Base-by-base conservation (phyloP, 768 basidiomycete species). In the Cystofilobasidium capitatum region DNA sequence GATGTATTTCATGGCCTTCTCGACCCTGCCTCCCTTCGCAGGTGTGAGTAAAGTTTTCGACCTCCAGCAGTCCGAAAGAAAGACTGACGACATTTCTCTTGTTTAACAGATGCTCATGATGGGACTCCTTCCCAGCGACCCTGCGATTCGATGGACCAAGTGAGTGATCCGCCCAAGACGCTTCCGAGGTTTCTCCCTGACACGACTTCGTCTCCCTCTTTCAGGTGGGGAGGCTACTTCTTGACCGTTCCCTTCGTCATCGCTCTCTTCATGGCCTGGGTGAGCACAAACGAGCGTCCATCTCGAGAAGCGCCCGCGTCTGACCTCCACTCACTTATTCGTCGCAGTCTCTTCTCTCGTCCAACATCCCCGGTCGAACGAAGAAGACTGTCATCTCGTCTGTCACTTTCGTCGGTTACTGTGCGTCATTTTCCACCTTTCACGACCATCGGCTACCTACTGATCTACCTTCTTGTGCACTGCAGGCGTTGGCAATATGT, bases 301-400 rank as follows among this genome's bases (percentile, higher is more conserved):
- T n/a, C n/a, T n/a, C n/a, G n/a, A n/a, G n/a, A n/a, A n/a, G n/a
- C n/a, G n/a, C n/a, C n/a, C n/a, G n/a, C n/a, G n/a, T n/a, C n/a
- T 61, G 3, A 62, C 45, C 29, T 29, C 49, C 45, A 42, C 29
- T 31, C 39, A 8, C 35, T 26, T 63, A 65, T 65, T 45, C 55
- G 16, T 64, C 66, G 17, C 72, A 71, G 73, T 55, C 70, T 2
- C 69, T 74, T 26, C 59, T 74, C 39, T 65, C 71, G 29, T 36
- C 67, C 49, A 72, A 72, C 45, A 39, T 61, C 31, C 71, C 72
- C 31, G 73, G 73, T 8, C 58, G 69, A 26, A 72, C 73, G 36
- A 74, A 74, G 68, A 74, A 71, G 64, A 67, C 71, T 3, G 65
- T 70, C 49, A 54, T 66, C 16, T 66, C 68, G 8, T 58, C 61